Evolutionary conservation across 768 basidiomycete genomes (phyloP).

Genomic region (Panus rudis): DNA sequence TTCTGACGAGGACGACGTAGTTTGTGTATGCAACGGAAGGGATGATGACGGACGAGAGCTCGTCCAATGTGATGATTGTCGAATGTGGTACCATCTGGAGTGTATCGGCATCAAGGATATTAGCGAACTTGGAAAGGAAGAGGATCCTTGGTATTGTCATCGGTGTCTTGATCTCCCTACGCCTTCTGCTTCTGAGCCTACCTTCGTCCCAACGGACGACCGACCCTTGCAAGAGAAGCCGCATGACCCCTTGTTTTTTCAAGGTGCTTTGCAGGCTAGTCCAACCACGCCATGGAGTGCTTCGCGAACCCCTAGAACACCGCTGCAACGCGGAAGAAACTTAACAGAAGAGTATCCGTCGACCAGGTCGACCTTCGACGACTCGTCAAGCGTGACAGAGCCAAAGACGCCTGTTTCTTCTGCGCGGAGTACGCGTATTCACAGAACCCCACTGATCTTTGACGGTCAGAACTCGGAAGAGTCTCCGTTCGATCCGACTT

Average conservation of each 20-base stretch:
- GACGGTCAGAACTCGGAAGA: slow-evolving; percentile 32
- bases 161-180: slow-evolving; percentile 43
- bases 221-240: slow-evolving; percentile 30
- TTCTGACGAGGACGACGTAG: slow-evolving; percentile 40
- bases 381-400: slow-evolving; percentile 39
- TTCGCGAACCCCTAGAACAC: slow-evolving; percentile 38
- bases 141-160: slow-evolving; percentile 75
- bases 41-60: slow-evolving; percentile 71
- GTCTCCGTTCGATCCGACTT: slow-evolving; percentile 67
- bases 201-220: slow-evolving; percentile 61
- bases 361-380: slow-evolving; percentile 38
- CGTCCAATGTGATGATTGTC: slow-evolving; percentile 78
- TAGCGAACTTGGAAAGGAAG: slow-evolving; percentile 62
- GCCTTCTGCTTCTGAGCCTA: slow-evolving; percentile 50
- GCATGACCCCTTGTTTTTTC: slow-evolving; percentile 55
- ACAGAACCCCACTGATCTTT: slow-evolving; percentile 19
- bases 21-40: slow-evolving; percentile 61
- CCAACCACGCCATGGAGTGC: slow-evolving; percentile 46
- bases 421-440: slow-evolving; percentile 21
- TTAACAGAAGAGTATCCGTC: slow-evolving; percentile 14
- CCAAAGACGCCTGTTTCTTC: slow-evolving; percentile 49
- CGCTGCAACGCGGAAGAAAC: slow-evolving; percentile 24
- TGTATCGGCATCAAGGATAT: slow-evolving; percentile 69
- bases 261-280: slow-evolving; percentile 48
- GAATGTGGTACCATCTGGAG: slow-evolving; percentile 74